Conservation (phyloP, 2,329 filamentous ascomycete species). For the Drechslerella dactyloides region DNA sequence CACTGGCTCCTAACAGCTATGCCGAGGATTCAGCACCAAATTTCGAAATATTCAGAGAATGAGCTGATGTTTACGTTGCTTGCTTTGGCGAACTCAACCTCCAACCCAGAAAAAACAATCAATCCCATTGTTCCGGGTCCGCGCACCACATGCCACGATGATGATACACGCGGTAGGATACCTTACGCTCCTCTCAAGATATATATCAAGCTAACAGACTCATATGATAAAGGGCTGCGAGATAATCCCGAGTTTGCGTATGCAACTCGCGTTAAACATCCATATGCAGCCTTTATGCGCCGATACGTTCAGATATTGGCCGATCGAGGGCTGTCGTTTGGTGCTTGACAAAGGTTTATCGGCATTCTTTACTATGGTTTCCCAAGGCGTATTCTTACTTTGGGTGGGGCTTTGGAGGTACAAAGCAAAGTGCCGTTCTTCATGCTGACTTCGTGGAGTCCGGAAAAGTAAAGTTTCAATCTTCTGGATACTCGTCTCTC, state of each 20-base stretch:
- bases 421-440: neutral
- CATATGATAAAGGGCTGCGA: too few species aligned
- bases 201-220: too few species aligned
- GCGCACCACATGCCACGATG: neutral
- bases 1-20: slow-evolving; percentile 34
- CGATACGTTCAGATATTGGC: slow-evolving; percentile 30
- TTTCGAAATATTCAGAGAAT: slow-evolving; percentile 41
- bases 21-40: slow-evolving; percentile 39
- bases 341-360: slow-evolving; percentile 4
- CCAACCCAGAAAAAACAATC: neutral
- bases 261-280: slow-evolving; percentile 35
- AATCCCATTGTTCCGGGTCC: neutral
- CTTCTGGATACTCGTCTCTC: slow-evolving; percentile 82
- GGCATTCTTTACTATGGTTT: slow-evolving; percentile 13
- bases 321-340: slow-evolving; percentile 29
- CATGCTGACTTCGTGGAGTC: neutral
- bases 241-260: slow-evolving; percentile 17
- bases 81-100: slow-evolving; percentile 11
- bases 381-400: neutral
- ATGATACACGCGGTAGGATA: neutral
- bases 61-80: slow-evolving; percentile 43
- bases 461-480: slow-evolving; percentile 61
- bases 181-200: too few species aligned
- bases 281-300: slow-evolving; percentile 38
- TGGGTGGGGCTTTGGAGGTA: neutral